Conservation (phyloP, 257 asterid species). For the Gynochthodes officinalis region DNA sequence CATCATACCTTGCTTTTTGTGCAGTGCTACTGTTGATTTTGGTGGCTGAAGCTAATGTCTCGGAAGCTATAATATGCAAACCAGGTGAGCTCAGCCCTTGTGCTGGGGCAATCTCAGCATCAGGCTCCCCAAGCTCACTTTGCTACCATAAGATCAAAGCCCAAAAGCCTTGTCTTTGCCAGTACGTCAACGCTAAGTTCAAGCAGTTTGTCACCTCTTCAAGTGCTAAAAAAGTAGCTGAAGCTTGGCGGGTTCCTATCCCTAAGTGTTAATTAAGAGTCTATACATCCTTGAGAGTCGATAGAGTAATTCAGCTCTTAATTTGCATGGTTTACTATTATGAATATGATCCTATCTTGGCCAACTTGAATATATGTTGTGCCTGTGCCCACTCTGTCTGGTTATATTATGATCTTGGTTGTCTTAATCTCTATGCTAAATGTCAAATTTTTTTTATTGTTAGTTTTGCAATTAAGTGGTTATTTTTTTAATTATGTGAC, state of each 20-base stretch:
- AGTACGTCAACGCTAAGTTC: slow-evolving; percentile 24
- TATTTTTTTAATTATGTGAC: too few relatives aligned
- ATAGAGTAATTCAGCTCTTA: neutral
- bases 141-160: slow-evolving; percentile 31
- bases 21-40: slow-evolving; percentile 25
- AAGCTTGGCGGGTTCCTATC: slow-evolving; percentile 22
- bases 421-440: too few relatives aligned
- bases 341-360: too few relatives aligned
- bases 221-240: slow-evolving; percentile 25
- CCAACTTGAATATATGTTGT: too few relatives aligned
- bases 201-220: slow-evolving; percentile 21
- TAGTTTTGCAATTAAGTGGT: too few relatives aligned
- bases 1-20: slow-evolving; percentile 15
- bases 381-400: too few relatives aligned
- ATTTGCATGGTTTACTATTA: neutral
- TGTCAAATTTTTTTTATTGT: too few relatives aligned
- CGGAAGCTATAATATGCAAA: slow-evolving; percentile 31
- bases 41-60: slow-evolving; percentile 25
- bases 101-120: slow-evolving; percentile 17
- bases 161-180: slow-evolving; percentile 36
- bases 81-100: slow-evolving; percentile 27
- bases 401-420: too few relatives aligned
- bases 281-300: too few relatives aligned
- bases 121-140: slow-evolving; percentile 8
- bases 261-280: slow-evolving; percentile 20